Base-by-base conservation (phyloP, 192 early-diverging fungal genomes). In the Backusella tarrabulga region DNA sequence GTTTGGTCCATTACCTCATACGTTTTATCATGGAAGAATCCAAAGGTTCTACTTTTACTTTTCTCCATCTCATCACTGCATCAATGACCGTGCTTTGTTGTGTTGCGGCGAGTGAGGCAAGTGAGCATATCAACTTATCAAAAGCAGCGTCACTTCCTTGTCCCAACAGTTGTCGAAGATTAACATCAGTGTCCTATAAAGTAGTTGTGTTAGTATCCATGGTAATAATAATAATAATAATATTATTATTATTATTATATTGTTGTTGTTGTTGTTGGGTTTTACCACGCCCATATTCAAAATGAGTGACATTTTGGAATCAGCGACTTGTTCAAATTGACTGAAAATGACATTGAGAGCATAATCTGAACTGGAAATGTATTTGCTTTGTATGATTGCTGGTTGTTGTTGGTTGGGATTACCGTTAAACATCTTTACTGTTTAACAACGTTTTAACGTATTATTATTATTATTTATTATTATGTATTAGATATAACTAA, bases 61-160 rank as follows among this genome's bases (percentile, higher is more conserved):
- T 93, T 60, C 93, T 88, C 94, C 94, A 95, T 6, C 87, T 84
- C 85, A 95, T 86, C 12, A 95, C 85, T 40, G 90, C 79, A 80
- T 95, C 93, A 35, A 95, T 95, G 40, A 98, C 92, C 2, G 94
- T 88, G 34, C 92, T 93, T 19, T 97, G 96, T 75, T 93, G 93
- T 73, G 94, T 92, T 40, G 92, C 88, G 2, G 96, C 93, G 40
- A 96, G 80, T 44, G 90, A 89, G 1, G 94, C 96, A 9, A 99
- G 80, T 14, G 94, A 92, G 35, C 86, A 83, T 34, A 97, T 75
- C 0, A 95, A 84, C 23, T 91, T 90, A 80, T 99, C 97, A 77
- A 99, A 97, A 8, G 85, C 79, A 6, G 86, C 78, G 82, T 99
- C 96, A 6, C 83, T 89, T 7, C 90, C 93, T 11, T 80, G 82